Conservation (phyloP, 371 early-diverging fungal genomes). For the Mucor circinelloides region DNA sequence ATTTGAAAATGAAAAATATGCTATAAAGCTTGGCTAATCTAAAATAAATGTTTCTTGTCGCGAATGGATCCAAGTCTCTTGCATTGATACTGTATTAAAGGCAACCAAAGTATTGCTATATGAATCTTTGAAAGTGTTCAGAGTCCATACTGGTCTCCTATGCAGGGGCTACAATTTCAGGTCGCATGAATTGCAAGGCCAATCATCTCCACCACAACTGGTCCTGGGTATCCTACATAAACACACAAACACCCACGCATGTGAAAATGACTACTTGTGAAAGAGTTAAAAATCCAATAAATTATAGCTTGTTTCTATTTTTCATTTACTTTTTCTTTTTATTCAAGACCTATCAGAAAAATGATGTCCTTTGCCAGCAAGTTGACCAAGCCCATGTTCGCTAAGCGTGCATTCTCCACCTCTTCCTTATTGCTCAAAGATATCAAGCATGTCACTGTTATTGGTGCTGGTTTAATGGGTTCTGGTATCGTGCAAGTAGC, state of each 20-base stretch:
- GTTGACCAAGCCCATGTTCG: not conserved
- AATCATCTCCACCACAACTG: not conserved
- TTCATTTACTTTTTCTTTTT: not conserved
- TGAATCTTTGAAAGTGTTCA: no score
- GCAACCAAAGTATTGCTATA: no score
- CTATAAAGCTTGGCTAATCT: no score
- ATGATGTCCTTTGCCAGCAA: conserved; percentile 11
- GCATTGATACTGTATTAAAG: no score
- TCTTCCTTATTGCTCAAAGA: conserved; percentile 30
- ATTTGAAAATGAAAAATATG: no score
- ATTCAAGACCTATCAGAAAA: not conserved
- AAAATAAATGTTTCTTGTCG: no score
- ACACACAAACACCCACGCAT: not conserved
- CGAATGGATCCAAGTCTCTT: no score
- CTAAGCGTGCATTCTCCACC: conserved; percentile 20
- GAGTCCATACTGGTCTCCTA: no score
- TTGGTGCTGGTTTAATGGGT: conserved; percentile 93
- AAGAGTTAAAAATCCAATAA: not conserved
- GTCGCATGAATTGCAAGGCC: not conserved
- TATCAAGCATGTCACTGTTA: conserved; percentile 68
- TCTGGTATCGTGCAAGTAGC: conserved; percentile 95
- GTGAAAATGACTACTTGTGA: not conserved
- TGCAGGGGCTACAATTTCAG: not conserved
- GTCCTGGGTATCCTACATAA: not conserved
- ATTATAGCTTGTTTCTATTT: not conserved